These are phyloP conservation scores for Marchantia paleacea DNA, from an alignment of 225 moss, liverwort and hornwort species.

Conservation along the genomic window DNA sequence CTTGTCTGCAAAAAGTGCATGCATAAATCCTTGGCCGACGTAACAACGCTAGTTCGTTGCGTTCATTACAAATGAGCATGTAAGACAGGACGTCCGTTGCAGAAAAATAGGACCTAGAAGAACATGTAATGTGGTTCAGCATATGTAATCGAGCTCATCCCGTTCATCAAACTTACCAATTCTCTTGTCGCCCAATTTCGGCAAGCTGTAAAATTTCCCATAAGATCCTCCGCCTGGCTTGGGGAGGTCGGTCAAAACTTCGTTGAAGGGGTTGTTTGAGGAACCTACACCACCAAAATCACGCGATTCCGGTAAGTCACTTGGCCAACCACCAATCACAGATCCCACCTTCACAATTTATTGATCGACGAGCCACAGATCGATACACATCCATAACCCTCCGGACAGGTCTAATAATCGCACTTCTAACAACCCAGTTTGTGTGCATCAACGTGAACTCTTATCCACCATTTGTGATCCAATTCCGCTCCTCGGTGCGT, in stretches of 20 bases:
- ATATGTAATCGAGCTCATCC: neutral
- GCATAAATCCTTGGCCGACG: neutral
- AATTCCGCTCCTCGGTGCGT: neutral
- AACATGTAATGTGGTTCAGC: neutral
- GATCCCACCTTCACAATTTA: neutral
- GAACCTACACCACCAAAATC: constrained; percentile 38
- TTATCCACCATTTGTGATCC: neutral
- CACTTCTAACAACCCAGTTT: neutral
- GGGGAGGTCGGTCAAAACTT: constrained; percentile 68
- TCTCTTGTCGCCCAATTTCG: constrained; percentile 68
- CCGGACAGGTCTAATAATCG: too few species aligned
- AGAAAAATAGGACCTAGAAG: neutral
- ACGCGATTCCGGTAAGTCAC: neutral
- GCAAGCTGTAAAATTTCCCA: constrained; percentile 79
- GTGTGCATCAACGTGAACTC: neutral
- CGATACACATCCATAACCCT: neutral
- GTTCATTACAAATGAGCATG: too few species aligned
- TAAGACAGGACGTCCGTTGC: too few species aligned
- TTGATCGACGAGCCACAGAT: neutral
- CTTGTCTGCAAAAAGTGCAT: constrained; percentile 42
- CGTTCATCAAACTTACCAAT: constrained; percentile 50
- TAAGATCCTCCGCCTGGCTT: constrained; percentile 69
- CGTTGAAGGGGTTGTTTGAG: constrained; percentile 68
- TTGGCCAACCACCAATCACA: neutral
- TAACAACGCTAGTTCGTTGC: too few species aligned